Base-by-base conservation (phyloP, 805 yeast genomes). In the Starmerella powellii region DNA sequence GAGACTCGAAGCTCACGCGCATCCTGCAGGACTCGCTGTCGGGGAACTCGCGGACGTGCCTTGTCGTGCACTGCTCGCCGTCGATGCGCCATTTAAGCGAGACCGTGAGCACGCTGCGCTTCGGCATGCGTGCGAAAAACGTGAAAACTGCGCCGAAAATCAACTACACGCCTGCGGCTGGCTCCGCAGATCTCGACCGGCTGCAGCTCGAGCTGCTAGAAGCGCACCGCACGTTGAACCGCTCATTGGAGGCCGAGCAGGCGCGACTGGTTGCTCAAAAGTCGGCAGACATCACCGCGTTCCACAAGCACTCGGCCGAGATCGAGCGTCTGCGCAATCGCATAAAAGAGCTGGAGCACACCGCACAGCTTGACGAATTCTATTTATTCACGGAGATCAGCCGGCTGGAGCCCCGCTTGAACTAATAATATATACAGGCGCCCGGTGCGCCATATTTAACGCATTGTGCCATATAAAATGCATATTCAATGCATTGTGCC, bases 21-120 rank as follows among this genome's bases (percentile, higher is more conserved):
- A 75, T 85, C 12, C 60, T 84, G 27, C 87, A 80, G 56, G 86
- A 80, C 50, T 76, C 88, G 0, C 62, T 84, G 18, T 91, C 93
- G 5, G 94, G 94, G 1, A 83, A 84, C 57, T 76, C 87, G 2
- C 66, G 85, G 39, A 85, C 93, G 0, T 71, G 81, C 2, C 63
- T 84, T 37, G 73, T 85, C 15, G 68, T 83, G 31, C 79, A 78
- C 49, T 80, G 91, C 48, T 80, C 91, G 0, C 80, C 84, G 0
- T 66, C 79, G 0, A 54, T 63, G 2, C 56, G 60, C 26, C 73
- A 82, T 51, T 74, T 68, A 39, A 57, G 62, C 15, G 91, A 82
- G 53, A 80, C 93, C 0, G 45, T 81, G 5, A 76, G 85, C 4
- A 76, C 87, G 0, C 61, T 85, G 43, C 62, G 88, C 35, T 81